Conservation (phyloP, 1,139 yeast species). For the Blastobotrys ciferrii region DNA sequence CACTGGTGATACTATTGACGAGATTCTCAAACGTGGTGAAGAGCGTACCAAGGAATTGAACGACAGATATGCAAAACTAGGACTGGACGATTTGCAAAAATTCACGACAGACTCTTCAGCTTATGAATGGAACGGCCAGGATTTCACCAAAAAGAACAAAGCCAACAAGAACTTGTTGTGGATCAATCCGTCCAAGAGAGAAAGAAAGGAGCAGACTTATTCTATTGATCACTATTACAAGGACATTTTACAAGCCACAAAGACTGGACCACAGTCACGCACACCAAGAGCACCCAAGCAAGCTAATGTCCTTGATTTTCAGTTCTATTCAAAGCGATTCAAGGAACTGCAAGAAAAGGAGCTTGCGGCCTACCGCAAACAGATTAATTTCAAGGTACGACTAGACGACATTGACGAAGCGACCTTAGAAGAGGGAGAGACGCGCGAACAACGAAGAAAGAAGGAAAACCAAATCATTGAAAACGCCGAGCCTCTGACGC, state of each 20-base stretch:
- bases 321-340: constrained; percentile 73
- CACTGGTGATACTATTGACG: constrained; percentile 74
- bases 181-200: constrained; percentile 88
- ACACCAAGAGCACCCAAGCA: constrained; percentile 56
- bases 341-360: constrained; percentile 71
- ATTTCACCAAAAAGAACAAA: constrained; percentile 66
- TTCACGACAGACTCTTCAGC: constrained; percentile 82
- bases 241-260: constrained; percentile 51
- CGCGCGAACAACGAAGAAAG: constrained; percentile 56
- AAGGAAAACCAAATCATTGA: constrained; percentile 60
- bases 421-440: constrained; percentile 47
- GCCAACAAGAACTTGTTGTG: constrained; percentile 51
- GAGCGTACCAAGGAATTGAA: constrained; percentile 75
- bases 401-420: constrained; percentile 41
- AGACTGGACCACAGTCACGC: constrained; percentile 44
- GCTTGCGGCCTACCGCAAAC: constrained; percentile 69
- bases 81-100: constrained; percentile 88
- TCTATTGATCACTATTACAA: constrained; percentile 87
- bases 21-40: constrained; percentile 72
- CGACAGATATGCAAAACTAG: constrained; percentile 77
- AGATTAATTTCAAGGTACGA: constrained; percentile 65
- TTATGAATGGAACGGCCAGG: constrained; percentile 96
- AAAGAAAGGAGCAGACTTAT: constrained; percentile 84
- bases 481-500: constrained; percentile 63
- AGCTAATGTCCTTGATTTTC: constrained; percentile 67